Evolutionary conservation across 129 eudicot species (phyloP).

Genomic region (Lactuca saligna): DNA sequence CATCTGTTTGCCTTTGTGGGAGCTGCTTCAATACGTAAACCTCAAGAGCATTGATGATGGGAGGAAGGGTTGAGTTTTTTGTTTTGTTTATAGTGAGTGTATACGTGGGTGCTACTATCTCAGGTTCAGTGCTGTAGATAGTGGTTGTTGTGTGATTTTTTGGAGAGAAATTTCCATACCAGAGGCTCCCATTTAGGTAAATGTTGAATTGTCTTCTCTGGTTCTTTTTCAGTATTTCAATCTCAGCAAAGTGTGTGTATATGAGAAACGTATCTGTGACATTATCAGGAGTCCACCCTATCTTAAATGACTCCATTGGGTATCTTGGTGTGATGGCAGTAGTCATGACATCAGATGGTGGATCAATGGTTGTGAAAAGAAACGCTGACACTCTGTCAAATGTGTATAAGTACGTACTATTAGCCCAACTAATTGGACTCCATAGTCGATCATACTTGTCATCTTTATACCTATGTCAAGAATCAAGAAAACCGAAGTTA

Average conservation of each 20-base stretch:
- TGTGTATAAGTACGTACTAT: not conserved
- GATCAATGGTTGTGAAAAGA: slow-evolving; percentile 8
- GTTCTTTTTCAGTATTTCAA: slow-evolving; percentile 18
- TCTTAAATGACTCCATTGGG: not conserved
- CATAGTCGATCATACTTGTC: slow-evolving; percentile 46
- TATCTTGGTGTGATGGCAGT: slow-evolving; percentile 17
- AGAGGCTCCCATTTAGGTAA: slow-evolving; percentile 32
- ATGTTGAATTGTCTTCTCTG: slow-evolving; percentile 33
- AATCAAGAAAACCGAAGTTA: not conserved
- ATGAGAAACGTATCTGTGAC: slow-evolving; percentile 4
- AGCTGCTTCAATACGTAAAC: slow-evolving; percentile 26
- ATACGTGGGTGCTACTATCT: slow-evolving; percentile 18
- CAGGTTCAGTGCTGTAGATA: slow-evolving; percentile 13
- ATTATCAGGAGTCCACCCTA: slow-evolving; percentile 16
- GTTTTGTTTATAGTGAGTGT: slow-evolving; percentile 29
- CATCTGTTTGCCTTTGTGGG: slow-evolving; percentile 30
- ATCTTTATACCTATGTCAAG: slow-evolving; percentile 23
- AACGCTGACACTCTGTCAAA: slow-evolving; percentile 2
- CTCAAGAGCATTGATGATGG: slow-evolving; percentile 54
- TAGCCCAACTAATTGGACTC: slow-evolving; percentile 17
- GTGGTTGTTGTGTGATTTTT: slow-evolving; percentile 13
- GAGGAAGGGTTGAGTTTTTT: slow-evolving; percentile 44
- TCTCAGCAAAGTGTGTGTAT: slow-evolving; percentile 38
- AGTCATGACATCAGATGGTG: slow-evolving; percentile 36
- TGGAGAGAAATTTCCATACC: slow-evolving; percentile 23